Percentiles rank a stretch among this genome's conserved stretches.
Conservation (phyloP, 805 yeast genomes). For the Nakazawaea ishiwadae region DNA sequence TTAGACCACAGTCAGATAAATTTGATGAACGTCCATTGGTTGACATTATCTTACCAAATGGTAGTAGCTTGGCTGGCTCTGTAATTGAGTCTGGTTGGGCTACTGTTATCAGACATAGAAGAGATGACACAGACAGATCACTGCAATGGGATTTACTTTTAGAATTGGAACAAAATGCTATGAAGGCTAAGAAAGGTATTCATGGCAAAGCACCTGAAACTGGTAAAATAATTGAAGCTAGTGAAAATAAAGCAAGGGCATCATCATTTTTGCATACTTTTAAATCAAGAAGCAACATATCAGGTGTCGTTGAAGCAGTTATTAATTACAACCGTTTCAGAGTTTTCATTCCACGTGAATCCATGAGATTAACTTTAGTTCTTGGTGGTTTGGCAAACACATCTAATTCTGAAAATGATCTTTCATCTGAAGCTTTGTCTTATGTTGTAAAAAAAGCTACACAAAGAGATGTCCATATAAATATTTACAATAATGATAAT, state of each 20-base stretch:
- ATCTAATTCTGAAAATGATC: constrained; percentile 25
- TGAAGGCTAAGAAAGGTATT: constrained; percentile 55
- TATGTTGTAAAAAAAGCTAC: constrained; percentile 49
- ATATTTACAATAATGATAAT: constrained; percentile 66
- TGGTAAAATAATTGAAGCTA: constrained; percentile 71
- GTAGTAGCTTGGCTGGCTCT: constrained; percentile 54
- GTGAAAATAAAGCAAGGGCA: constrained; percentile 68
- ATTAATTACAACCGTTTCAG: constrained; percentile 65
- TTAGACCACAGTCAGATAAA: constrained; percentile 55
- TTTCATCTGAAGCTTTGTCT: constrained; percentile 47
- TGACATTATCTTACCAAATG: constrained; percentile 46
- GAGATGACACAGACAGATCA: constrained; percentile 66
- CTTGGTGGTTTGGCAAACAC: constrained; percentile 65
- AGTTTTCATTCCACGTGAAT: constrained; percentile 66
- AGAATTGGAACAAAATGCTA: constrained; percentile 63
- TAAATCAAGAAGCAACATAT: constrained; percentile 56
- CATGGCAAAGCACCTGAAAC: constrained; percentile 54
- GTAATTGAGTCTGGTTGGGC: constrained; percentile 68
- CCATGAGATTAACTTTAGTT: constrained; percentile 61
- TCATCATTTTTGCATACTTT: constrained; percentile 69
- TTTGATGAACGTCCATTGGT: constrained; percentile 66
- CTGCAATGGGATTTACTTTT: constrained; percentile 72
- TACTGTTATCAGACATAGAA: constrained; percentile 72
- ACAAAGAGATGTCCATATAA: constrained; percentile 73
- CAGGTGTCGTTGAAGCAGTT: constrained; percentile 71